Percentiles rank a stretch among this genome's conserved stretches.
These are phyloP conservation scores for Penicillium desertorum DNA, from an alignment of 495 filamentous ascomycete genomes.

Conservation along the genomic window DNA sequence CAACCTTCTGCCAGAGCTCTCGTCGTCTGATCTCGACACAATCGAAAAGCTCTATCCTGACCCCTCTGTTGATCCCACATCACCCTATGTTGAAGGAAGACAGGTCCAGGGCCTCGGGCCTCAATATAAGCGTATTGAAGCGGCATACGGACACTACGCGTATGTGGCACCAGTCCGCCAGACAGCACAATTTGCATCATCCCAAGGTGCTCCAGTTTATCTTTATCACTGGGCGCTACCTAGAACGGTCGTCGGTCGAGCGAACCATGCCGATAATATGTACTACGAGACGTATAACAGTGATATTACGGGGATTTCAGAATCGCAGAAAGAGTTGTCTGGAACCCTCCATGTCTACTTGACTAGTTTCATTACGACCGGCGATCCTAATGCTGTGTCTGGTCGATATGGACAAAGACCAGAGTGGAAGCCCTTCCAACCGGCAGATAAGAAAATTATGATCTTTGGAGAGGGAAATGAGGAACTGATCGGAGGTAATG, in stretches of 20 bases:
- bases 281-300: slow-evolving; percentile 56
- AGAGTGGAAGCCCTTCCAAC: slow-evolving; percentile 29
- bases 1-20: slow-evolving; percentile 53
- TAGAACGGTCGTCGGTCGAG: slow-evolving; percentile 45
- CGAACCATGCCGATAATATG: slow-evolving; percentile 62
- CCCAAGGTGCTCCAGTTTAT: slow-evolving; percentile 45
- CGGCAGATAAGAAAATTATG: slow-evolving; percentile 31
- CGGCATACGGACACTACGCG: slow-evolving; percentile 65
- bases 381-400: slow-evolving; percentile 47
- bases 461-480: slow-evolving; percentile 65
- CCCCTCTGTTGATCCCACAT: slow-evolving; percentile 36
- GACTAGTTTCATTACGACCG: slow-evolving; percentile 54
- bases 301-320: slow-evolving; percentile 36
- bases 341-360: slow-evolving; percentile 56
- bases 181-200: slow-evolving; percentile 53
- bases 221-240: slow-evolving; percentile 60
- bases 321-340: slow-evolving; percentile 48
- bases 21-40: slow-evolving; percentile 43
- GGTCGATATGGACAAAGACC: slow-evolving; percentile 34
- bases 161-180: slow-evolving; percentile 66
- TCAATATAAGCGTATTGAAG: slow-evolving; percentile 60
- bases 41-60: slow-evolving; percentile 60
- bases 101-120: slow-evolving; percentile 42
- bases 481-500: slow-evolving; percentile 48
- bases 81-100: slow-evolving; percentile 40